Base-by-base conservation (phyloP, 1,284 basidiomycete species). In the Boletus smithii region DNA sequence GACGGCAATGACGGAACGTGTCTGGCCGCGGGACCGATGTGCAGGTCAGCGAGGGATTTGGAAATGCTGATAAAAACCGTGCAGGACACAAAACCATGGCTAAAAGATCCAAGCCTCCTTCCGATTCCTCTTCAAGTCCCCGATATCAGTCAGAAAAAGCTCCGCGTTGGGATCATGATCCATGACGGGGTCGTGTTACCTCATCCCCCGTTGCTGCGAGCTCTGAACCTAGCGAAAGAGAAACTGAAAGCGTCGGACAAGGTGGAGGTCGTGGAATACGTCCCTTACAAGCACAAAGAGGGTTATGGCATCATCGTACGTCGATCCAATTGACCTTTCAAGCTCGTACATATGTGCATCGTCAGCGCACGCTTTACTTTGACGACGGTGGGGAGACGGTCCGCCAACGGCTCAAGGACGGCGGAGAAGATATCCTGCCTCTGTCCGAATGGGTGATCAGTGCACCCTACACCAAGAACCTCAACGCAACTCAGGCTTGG, bases 181-280 rank as follows among this genome's bases (percentile, higher is more conserved):
- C 66, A 76, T 52, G 75, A 81, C 46, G 74, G 70, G 2, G 63
- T 72, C 6, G 73, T 74, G 5, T 53, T 61, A 13, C 76, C 79
- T 5, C 71, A 73, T 23, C 73, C 76, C 14, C 76, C 76, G 0
- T 61, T 74, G 44, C 51, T 60, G 24, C 65, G 73, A 8, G 77
- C 74, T 8, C 44, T 78, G 42, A 55, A 65, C 32, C 51, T 60
- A 22, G 62, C 65, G 8, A 72, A 69, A 49, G 54, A 53, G 16
- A 71, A 67, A 16, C 55, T 80, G 37, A 56, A 61, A 40, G 62
- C 58, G 6, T 67, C 71, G 2, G 63, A 65, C 4, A 69, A 75
- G 42, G 68, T 65, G 24, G 68, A 74, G 42, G 64, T 74, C 17
- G 60, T 73, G n/a, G 70, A 72, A 30, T 74, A 72, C 42, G 33